Evolutionary conservation across 768 basidiomycete species (phyloP), one percentile per base, ranked within the genome.

Genomic region (Gautieria morchelliformis): DNA sequence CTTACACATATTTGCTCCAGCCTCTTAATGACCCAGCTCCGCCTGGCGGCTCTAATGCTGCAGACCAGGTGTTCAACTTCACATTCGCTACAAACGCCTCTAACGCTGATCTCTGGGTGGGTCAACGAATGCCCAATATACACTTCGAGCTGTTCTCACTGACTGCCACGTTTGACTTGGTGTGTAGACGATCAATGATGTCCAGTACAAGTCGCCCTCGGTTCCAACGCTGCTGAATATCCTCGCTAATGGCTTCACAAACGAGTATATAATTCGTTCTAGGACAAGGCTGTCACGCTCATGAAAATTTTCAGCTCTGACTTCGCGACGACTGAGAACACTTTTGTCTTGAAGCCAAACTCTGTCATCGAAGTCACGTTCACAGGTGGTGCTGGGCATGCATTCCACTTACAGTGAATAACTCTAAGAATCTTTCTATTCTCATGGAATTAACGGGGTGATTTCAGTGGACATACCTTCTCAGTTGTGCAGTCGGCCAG

Each of bases 401-500:
- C 56, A 4, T 57, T 57, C 56, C 56, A 57, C 24, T 35, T 57
- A 27, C 56, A 57, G 56, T 57, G 47, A n/a, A 45, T 19, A 10
- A 19, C 33, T 37, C 17, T 40, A 37, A 35, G 5, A 6, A 6
- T 1, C 33, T 52, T 19, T 35, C 17, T 37, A 40, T 52, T 35
- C n/a, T 17, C 5, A 49, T 5, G 48, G 2, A 44, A 17, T 20
- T 55, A 11, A 55, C 22, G 22, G 44, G 24, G 11, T 11, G 1
- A 5, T 19, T 15, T 44, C 27, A 57, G 56, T 30, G 56, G 56
- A 35, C 56, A 57, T 39, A 17, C 65, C 27, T 75, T 76, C 62
- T 65, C 64, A 7, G 72, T 76, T n/a, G 65, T 75, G 30, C 67
- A 70, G 27, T 65, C 66, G 19, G 61, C 75, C 5, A 66, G 70